Base-by-base conservation (phyloP, 1,139 yeast species). In the Taiozyma sp. region DNA sequence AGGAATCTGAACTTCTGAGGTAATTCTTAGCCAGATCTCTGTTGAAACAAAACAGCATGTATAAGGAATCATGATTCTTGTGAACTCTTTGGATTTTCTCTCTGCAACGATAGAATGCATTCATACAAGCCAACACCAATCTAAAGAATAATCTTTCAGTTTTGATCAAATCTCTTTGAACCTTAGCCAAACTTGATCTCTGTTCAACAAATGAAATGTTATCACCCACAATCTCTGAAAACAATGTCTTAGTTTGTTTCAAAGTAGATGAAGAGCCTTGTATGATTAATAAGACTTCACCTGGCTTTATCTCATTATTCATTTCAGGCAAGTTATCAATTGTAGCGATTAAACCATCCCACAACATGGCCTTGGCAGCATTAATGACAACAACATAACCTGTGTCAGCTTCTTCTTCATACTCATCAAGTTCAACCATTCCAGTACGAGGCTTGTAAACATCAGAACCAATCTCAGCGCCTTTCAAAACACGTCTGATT, bases 321-420 rank as follows among this genome's bases (percentile, higher is more conserved):
- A 66, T 51, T 14, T 65, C 65, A 32, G 41, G 73, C 72, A 84
- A 68, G 24, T 52, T 38, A 8, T 80, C 78, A 19, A 88, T 66
- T 48, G 81, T 79, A 38, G 85, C 79, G 55, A 87, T 84, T 27
- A 79, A 77, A 2, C 98, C 98, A 57, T 88, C 93, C 98, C 98
- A 92, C 30, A 88, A 82, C 65, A 92, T 79, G 0, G 97, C 96
- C 61, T 88, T 89, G 14, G 85, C 79, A 2, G 96, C 93, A 61
- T 89, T 84, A 24, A 91, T 70, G 0, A 92, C 85, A 39, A 92
- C 63, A 16, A 91, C 78, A 59, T 90, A 90, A 0, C 89, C 84
- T 50, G 71, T 67, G 23, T 73, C 77, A 32, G 69, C 69, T 14
- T 68, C 70, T 22, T 68, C 70, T 48, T 65, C 68, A 44, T 56